Evolutionary conservation across 129 eudicot genomes (phyloP).

Genomic region (Deinandra increscens): DNA sequence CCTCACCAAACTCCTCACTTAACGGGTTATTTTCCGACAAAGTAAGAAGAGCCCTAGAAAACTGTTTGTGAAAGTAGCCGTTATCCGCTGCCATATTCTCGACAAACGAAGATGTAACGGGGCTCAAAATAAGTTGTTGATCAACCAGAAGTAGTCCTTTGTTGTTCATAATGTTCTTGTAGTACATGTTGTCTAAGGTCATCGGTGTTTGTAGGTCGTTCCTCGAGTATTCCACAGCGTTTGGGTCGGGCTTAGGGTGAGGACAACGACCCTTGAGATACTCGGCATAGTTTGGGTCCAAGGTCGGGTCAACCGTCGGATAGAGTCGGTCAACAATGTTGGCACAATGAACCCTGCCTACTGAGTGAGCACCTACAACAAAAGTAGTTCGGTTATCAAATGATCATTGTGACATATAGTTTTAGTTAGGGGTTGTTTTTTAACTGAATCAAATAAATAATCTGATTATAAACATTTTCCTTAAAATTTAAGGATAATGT

Average conservation of each 20-base stretch:
- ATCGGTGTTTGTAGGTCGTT: slow-evolving; percentile 70
- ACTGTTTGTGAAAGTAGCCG: slow-evolving; percentile 56
- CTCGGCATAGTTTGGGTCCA: slow-evolving; percentile 51
- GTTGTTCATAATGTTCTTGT: slow-evolving; percentile 63
- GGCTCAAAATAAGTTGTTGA: slow-evolving; percentile 60
- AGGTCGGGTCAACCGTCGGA: slow-evolving; percentile 71
- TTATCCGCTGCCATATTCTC: slow-evolving; percentile 71
- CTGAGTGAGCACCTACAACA: slow-evolving; percentile 78
- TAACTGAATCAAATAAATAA: too few relatives aligned
- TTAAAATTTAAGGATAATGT: too few relatives aligned
- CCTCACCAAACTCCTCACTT: slow-evolving; percentile 56
- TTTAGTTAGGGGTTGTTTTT: too few relatives aligned
- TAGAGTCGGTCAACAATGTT: slow-evolving; percentile 76
- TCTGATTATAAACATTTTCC: too few relatives aligned
- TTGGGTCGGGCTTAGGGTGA: slow-evolving; percentile 59
- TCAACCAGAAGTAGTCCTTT: slow-evolving; percentile 63
- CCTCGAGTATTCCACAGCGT: slow-evolving; percentile 58
- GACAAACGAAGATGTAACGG: slow-evolving; percentile 57
- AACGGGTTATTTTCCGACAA: slow-evolving; percentile 87
- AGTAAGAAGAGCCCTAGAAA: slow-evolving; percentile 55
- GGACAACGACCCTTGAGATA: slow-evolving; percentile 85
- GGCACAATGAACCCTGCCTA: slow-evolving; percentile 74
- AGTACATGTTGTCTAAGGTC: slow-evolving; percentile 78
- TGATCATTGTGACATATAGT: too few relatives aligned
- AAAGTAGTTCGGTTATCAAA: neutral